Evolutionary conservation across 2,329 filamentous ascomycete species (phyloP).

Genomic region (Fusarium sp.): DNA sequence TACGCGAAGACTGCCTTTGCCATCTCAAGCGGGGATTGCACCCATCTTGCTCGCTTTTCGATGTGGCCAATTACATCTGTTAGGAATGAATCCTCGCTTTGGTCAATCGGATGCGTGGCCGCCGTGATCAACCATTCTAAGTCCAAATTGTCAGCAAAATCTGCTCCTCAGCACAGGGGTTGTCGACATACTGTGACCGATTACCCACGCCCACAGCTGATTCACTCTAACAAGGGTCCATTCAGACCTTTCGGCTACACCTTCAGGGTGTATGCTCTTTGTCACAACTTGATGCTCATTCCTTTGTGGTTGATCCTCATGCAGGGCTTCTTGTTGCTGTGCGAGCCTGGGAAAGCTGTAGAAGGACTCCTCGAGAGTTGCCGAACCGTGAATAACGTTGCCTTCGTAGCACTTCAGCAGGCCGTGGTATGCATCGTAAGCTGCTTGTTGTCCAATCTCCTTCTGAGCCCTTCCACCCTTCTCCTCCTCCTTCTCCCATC

Average conservation of each 20-base stretch:
- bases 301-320: background rate
- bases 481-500: too few species aligned
- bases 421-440: background rate
- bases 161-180: background rate
- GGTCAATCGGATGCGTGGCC: background rate
- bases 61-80: background rate
- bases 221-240: background rate
- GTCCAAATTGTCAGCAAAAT: background rate
- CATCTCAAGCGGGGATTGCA: background rate
- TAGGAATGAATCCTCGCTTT: background rate
- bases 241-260: background rate
- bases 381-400: background rate
- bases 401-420: background rate
- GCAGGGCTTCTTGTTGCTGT: background rate
- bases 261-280: background rate
- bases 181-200: background rate
- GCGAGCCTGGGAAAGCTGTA: background rate
- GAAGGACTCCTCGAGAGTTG: background rate
- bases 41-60: background rate
- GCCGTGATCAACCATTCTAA: background rate
- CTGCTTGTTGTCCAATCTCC: background rate
- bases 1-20: background rate
- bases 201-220: background rate
- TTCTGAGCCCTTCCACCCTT: background rate
- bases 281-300: background rate